These are phyloP conservation scores for Trichoderma gracile DNA, from an alignment of 2,329 filamentous ascomycete genomes.

Conservation along the genomic window DNA sequence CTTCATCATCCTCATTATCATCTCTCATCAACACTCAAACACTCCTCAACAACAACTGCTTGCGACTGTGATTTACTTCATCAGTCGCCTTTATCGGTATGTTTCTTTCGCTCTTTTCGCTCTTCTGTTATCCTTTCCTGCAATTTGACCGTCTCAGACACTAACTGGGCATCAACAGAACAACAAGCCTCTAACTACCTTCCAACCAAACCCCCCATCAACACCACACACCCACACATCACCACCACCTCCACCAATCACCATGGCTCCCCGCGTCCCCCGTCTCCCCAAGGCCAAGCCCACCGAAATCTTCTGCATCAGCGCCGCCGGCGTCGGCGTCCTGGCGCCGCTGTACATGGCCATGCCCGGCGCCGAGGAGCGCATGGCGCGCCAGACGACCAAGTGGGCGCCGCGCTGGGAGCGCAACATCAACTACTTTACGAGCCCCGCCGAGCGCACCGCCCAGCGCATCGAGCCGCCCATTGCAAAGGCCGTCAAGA, in stretches of 20 bases:
- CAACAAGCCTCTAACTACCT: no score
- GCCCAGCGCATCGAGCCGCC: constrained; percentile 53
- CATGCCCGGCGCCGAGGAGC: constrained; percentile 57
- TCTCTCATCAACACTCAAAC: background rate
- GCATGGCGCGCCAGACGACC: constrained; percentile 54
- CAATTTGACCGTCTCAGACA: background rate
- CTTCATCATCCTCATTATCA: background rate
- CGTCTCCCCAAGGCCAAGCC: constrained; percentile 52
- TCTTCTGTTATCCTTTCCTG: background rate
- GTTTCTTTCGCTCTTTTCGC: no score
- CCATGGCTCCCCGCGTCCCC: constrained; percentile 48
- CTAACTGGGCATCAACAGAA: background rate
- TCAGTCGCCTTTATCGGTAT: no score
- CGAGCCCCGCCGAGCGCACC: constrained; percentile 48
- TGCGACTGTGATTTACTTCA: no score
- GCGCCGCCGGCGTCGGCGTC: constrained; percentile 54
- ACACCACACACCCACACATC: constrained; percentile 26
- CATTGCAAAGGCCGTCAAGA: constrained; percentile 47
- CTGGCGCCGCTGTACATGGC: constrained; percentile 60
- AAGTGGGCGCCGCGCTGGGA: constrained; percentile 63
- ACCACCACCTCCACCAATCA: constrained; percentile 32
- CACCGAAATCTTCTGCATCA: constrained; percentile 55
- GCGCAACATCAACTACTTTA: constrained; percentile 56
- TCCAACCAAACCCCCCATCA: constrained; percentile 1
- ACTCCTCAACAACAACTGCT: no score